Conservation (phyloP, 1,284 basidiomycete genomes). For the Ceratobasidium sp. region DNA sequence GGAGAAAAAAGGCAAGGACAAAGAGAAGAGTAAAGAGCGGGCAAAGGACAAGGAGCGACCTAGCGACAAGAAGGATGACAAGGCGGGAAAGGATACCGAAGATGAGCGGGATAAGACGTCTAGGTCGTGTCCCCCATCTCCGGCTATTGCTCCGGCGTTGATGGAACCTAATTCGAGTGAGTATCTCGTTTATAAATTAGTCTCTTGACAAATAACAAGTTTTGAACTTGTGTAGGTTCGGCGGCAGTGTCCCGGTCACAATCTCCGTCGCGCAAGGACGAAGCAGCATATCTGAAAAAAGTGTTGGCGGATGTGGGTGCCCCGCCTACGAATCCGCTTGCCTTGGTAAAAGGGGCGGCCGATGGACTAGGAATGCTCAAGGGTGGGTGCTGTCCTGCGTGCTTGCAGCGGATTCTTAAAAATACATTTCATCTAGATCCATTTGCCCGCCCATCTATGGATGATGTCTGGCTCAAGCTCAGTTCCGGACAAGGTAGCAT, state of each 20-base stretch:
- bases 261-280: conserved; percentile 52
- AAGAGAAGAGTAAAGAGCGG: conserved; percentile 12
- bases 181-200: not conserved
- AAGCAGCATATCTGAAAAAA: conserved; percentile 72
- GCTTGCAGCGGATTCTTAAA: not conserved
- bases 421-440: conserved; percentile 4
- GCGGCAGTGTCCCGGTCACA: conserved; percentile 25
- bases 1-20: conserved; percentile 40
- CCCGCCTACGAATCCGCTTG: conserved; percentile 31
- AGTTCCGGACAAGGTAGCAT: conserved; percentile 56
- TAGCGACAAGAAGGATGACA: conserved; percentile 11
- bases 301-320: conserved; percentile 69
- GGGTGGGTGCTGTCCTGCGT: conserved; percentile 1
- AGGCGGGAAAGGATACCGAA: conserved; percentile 9
- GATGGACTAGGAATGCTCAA: conserved; percentile 31
- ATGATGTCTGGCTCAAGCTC: conserved; percentile 49
- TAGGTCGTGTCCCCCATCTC: conserved; percentile 5
- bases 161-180: not conserved
- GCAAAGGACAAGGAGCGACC: conserved; percentile 35
- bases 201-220: not conserved
- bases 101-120: not conserved
- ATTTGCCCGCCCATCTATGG: conserved; percentile 30
- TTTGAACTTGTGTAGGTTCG: conserved; percentile 1
- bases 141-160: not conserved
- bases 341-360: conserved; percentile 31